These are phyloP conservation scores for Blastomyces silverae DNA, from an alignment of 2,329 filamentous ascomycete genomes.

Conservation along the genomic window DNA sequence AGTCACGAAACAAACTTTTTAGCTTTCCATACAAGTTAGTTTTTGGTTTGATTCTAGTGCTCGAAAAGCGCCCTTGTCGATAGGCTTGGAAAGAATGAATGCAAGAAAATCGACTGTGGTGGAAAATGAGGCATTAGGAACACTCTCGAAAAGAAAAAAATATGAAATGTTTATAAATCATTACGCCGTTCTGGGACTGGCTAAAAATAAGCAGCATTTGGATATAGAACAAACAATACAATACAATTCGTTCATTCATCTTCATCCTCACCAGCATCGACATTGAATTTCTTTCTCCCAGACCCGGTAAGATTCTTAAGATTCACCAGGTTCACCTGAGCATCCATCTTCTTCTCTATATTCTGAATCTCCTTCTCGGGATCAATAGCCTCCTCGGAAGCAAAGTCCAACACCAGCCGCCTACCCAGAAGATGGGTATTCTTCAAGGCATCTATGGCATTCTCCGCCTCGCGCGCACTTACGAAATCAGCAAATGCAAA, in stretches of 20 bases:
- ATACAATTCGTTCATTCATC: background rate
- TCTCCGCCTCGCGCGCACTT: conserved; percentile 79
- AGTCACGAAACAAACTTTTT: background rate
- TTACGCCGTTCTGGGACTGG: background rate
- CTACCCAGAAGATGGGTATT: conserved; percentile 91
- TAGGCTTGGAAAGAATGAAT: background rate
- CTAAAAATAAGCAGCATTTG: background rate
- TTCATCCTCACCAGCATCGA: conserved; percentile 61
- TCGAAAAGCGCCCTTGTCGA: background rate
- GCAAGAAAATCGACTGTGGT: background rate
- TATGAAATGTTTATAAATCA: background rate
- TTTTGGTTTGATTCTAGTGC: background rate
- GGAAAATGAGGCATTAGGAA: background rate
- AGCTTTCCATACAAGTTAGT: background rate
- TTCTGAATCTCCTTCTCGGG: conserved; percentile 93
- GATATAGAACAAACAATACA: conserved; percentile 7
- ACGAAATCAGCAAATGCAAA: conserved; percentile 97
- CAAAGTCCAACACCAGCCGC: conserved; percentile 84
- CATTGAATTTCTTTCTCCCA: conserved; percentile 79
- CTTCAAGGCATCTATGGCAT: conserved; percentile 81
- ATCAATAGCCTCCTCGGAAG: conserved; percentile 78
- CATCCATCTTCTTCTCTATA: conserved; percentile 92
- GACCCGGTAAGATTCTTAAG: conserved; percentile 78
- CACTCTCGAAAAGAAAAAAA: background rate
- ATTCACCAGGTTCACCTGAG: conserved; percentile 83